These are phyloP conservation scores for Aureobasidium sp. DNA, from an alignment of 2,329 filamentous ascomycete species.

Conservation along the genomic window DNA sequence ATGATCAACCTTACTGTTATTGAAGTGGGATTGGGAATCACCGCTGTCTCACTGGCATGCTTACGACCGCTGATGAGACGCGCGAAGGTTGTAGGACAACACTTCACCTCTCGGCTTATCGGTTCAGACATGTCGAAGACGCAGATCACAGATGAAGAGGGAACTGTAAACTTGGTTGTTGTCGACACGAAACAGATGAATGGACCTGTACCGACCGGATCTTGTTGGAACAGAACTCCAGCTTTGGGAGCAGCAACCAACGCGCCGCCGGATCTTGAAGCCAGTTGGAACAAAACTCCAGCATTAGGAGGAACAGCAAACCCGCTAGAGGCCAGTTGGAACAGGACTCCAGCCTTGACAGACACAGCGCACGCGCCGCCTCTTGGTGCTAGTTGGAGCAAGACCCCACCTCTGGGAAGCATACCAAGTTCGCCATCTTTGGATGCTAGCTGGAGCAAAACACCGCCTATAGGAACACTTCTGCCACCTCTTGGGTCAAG, in stretches of 20 bases:
- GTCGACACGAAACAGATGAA: background rate
- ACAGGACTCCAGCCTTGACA: background rate
- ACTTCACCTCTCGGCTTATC: background rate
- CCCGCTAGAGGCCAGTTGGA: background rate
- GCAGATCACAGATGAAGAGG: background rate
- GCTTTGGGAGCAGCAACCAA: background rate
- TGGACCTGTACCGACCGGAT: background rate
- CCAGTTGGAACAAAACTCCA: background rate
- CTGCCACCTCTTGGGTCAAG: background rate
- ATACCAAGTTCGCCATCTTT: background rate
- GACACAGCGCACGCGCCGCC: background rate
- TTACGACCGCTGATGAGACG: slow-evolving; percentile 1
- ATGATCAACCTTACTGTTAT: background rate
- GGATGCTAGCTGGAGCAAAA: background rate
- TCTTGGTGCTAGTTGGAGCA: background rate
- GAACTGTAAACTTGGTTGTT: background rate
- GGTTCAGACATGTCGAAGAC: background rate
- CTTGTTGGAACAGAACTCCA: background rate
- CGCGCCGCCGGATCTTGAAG: background rate
- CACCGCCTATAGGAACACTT: background rate
- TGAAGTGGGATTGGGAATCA: background rate
- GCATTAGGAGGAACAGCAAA: background rate
- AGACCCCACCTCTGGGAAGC: background rate
- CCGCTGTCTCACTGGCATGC: background rate
- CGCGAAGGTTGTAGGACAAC: background rate